Conservation (phyloP, 768 basidiomycete genomes). For the Boletus vinaceobasis region DNA sequence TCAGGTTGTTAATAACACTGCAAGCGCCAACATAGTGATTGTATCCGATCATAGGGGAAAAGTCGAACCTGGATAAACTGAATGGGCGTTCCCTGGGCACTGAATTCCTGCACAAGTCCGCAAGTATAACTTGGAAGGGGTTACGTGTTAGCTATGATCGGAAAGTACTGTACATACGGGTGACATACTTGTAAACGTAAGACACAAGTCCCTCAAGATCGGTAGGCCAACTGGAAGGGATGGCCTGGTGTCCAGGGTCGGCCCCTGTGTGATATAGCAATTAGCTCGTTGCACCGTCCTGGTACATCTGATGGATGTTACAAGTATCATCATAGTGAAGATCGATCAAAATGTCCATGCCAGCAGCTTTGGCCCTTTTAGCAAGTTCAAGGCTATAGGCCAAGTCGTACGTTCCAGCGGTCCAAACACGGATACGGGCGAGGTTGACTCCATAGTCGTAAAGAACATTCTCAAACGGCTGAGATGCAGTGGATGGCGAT, state of each 20-base stretch:
- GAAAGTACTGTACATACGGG: too few species aligned
- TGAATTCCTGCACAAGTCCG: conserved; percentile 3
- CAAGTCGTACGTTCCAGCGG: conserved; percentile 7
- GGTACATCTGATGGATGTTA: neutral
- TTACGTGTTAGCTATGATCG: neutral
- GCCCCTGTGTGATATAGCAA: neutral
- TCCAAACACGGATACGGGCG: conserved; percentile 16
- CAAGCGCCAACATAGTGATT: too few species aligned
- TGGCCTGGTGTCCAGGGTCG: conserved; percentile 6
- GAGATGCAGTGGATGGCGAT: neutral
- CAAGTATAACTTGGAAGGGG: conserved; percentile 5
- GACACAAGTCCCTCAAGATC: conserved; percentile 8
- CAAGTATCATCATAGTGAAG: conserved; percentile 14
- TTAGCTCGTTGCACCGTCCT: neutral
- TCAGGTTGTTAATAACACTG: neutral
- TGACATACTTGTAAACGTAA: conserved; percentile 3
- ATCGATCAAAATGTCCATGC: conserved; percentile 11
- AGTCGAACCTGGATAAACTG: conserved; percentile 9
- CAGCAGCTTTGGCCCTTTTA: conserved; percentile 7
- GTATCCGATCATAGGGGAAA: neutral
- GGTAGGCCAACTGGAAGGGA: conserved; percentile 13
- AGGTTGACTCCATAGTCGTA: conserved; percentile 7
- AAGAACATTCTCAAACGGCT: conserved; percentile 11
- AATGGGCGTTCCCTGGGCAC: conserved; percentile 7
- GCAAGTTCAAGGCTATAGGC: conserved; percentile 10